Base-by-base conservation (phyloP, 257 asterid genomes). In the Ilex aquifolium region DNA sequence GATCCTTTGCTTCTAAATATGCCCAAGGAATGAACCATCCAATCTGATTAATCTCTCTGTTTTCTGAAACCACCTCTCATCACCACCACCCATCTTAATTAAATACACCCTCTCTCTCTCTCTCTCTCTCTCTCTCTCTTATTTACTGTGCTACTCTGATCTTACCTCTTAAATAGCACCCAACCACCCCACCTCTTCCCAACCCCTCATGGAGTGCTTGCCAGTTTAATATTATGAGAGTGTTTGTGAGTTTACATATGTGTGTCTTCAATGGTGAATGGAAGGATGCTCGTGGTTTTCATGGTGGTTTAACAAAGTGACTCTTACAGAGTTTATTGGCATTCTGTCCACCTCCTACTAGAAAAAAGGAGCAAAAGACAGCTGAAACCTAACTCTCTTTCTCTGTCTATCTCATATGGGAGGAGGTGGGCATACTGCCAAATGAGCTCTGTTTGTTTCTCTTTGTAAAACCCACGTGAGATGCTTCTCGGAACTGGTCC, bases 321-420 rank as follows among this genome's bases (percentile, higher is more conserved):
- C 80, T 69, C 84, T 76, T 61, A 77, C 88, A 78, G 85, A 85
- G 79, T 55, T 90, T 77, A 71, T 90, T 90, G 97, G 97, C 97
- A 90, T 90, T 90, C 97, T 90, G 97, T 90, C 97, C 95, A 90
- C 97, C 97, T 90, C 97, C 87, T 57, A 4, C 57, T 46, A 46
- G 13, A 46, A 46, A 10, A 10, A 46, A 14, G 52, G 4, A 49
- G 5, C n/a, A 49, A 49, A 15, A 49, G 10, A 53, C 14, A 53
- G n/a, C 7, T 15, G 5, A 7, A n/a, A 53, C 15, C 5, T 14
- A 7, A 15, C 7, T 50, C 31, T 14, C 27, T 53, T 5, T 16
- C 27, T 53, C 10, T 17, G 2, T 53, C 5, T 16, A 53, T 53
- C 0, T 49, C 54, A 49, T n/a, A 44, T 44, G 13, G 9, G 56